Evolutionary conservation across 768 basidiomycete species (phyloP).

Genomic region (Asterophora lycoperdoides): DNA sequence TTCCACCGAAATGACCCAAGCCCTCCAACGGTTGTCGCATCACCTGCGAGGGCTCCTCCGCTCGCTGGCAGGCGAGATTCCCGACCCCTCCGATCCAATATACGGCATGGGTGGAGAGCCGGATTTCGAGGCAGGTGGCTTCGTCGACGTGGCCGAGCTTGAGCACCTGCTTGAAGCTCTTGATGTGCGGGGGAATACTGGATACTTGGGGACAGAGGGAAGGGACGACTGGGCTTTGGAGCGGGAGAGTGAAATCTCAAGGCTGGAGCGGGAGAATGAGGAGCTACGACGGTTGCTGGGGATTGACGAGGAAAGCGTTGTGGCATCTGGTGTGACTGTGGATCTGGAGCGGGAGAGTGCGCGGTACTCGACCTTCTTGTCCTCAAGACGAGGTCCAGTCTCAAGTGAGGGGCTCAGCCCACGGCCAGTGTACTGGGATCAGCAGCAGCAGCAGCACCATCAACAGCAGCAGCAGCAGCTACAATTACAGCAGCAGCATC

Average conservation of each 20-base stretch:
- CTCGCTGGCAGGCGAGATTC: constrained; percentile 61
- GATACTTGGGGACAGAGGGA: constrained; percentile 32
- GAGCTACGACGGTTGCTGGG: constrained; percentile 69
- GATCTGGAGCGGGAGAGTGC: constrained; percentile 45
- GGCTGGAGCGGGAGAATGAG: constrained; percentile 81
- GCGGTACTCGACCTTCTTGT: constrained; percentile 31
- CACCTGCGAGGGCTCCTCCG: constrained; percentile 69
- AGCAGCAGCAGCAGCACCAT: constrained; percentile 1
- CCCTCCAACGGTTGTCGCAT: constrained; percentile 68
- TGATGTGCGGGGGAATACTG: constrained; percentile 25
- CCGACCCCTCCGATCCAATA: constrained; percentile 39
- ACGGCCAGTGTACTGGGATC: constrained; percentile 2
- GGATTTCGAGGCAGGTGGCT: constrained; percentile 32
- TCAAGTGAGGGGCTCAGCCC: constrained; percentile 18
- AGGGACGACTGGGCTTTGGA: constrained; percentile 82
- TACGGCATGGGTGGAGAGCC: constrained; percentile 25
- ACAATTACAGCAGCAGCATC: constrained; percentile 16
- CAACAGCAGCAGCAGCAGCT: constrained; percentile 16
- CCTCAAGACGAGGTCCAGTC: constrained; percentile 26
- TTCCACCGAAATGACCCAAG: constrained; percentile 55
- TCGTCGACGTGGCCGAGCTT: constrained; percentile 37
- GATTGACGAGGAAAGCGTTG: constrained; percentile 59
- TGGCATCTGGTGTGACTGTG: constrained; percentile 47
- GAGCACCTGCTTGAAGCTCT: constrained; percentile 40
- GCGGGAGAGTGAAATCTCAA: constrained; percentile 80